phyloP scores from a whole-genome alignment of 805 yeast genomes.

The Isabelozyma heimii region DNA sequence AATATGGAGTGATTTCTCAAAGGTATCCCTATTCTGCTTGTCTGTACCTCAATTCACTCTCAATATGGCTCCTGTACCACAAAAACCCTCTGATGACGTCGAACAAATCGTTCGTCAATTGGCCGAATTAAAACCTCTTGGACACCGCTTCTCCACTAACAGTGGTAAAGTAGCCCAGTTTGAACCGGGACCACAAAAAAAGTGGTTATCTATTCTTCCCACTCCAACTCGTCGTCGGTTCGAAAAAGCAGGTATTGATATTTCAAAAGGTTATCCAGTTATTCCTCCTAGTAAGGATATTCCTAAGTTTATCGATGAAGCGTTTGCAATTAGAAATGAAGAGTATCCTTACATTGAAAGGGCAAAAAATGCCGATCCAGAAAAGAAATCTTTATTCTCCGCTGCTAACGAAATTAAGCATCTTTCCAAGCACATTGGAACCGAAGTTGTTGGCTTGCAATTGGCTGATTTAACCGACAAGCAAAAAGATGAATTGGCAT shows the following conservation, averaged over 20 bases:
- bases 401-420: conserved; percentile 27
- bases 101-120: conserved; percentile 13
- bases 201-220: conserved; percentile 18
- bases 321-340: conserved; percentile 18
- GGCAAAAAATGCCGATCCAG: conserved; percentile 28
- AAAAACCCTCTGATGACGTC: conserved; percentile 4
- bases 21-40: not conserved
- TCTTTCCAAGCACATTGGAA: conserved; percentile 23
- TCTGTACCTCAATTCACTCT: too few relatives aligned
- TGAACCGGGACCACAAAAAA: conserved; percentile 3
- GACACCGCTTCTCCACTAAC: conserved; percentile 2
- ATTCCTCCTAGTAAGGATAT: conserved; percentile 17
- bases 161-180: not conserved
- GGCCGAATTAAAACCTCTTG: conserved; percentile 11
- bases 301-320: conserved; percentile 29
- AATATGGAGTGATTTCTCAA: too few relatives aligned
- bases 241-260: conserved; percentile 21
- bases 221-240: conserved; percentile 18
- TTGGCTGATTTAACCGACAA: conserved; percentile 21
- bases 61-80: not conserved
- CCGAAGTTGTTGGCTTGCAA: conserved; percentile 29
- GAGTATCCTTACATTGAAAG: conserved; percentile 23
- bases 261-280: conserved; percentile 26
- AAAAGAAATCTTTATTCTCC: conserved; percentile 24
- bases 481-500: conserved; percentile 28